Base-by-base conservation (phyloP, 176 grass and related monocot species). In the barley (Hordeum vulgare) region DNA sequence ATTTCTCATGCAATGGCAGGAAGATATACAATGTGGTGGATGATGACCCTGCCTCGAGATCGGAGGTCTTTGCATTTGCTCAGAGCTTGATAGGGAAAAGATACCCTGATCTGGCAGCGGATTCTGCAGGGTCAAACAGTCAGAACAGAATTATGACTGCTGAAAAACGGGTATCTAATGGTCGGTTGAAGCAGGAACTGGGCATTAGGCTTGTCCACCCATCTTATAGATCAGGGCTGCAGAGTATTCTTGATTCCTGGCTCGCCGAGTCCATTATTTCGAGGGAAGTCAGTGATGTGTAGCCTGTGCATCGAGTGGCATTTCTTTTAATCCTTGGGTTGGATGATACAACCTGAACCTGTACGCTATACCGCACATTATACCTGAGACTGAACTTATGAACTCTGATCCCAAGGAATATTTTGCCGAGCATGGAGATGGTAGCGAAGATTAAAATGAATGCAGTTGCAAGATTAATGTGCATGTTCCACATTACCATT, bases 1-100 rank as follows among this genome's bases (percentile, higher is more conserved):
- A 53, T 36, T 77, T 36, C 26, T 23, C 11, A 88, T 60, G 15
- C 64, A 51, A 67, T 59, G 84, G 34, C 76, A 93, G 92, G 85
- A 93, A 82, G 69, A 86, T 89, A 90, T 90, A 93, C 82, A 98
- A 98, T 74, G 84, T 98, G 18, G 90, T 95, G 29, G 96, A 98
- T 90, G 93, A 98, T 69, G 87, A 98, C 27, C 89, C 96, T 29
- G 90, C 96, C 12, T 80, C 93, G 7, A 88, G 96, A 88, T 29
- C 83, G 51, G 85, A 98, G 70, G 93, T 95, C 76, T 98, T 98
- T 77, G 76, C 86, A 21, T 98, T 91, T 87, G 96, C 90, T 26
- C 61, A 26, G 81, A 89, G 71, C 28, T 86, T 98, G 77, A 86
- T 95, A 59, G 76, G 88, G 65, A 75, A 58, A 54, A 93, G 34